Percentiles rank a stretch among this genome's conserved stretches.
Evolutionary conservation across 2,329 filamentous ascomycete species (phyloP).

Genomic region (Pseudogymnoascus verrucosus): DNA sequence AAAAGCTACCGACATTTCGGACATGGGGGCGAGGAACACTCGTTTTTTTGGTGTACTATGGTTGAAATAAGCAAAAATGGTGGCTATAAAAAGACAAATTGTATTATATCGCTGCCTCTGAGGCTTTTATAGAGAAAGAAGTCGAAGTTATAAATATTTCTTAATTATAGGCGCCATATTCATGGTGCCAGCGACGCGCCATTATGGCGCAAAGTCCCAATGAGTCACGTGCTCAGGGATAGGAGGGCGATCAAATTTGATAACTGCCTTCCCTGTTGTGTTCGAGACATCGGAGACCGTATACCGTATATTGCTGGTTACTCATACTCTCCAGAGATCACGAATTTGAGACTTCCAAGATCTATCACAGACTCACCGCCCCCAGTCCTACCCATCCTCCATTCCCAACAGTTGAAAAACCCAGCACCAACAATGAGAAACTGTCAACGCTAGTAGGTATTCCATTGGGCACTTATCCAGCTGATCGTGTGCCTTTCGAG

Average conservation of each 20-base stretch:
- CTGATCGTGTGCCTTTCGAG: conserved; percentile 1
- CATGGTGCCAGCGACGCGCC: not conserved
- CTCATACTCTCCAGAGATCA: not conserved
- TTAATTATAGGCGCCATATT: not conserved
- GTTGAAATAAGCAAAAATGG: not conserved
- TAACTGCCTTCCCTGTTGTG: not conserved
- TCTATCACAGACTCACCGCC: not conserved
- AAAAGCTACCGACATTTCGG: not conserved
- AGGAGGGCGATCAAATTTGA: not conserved
- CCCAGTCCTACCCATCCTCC: not conserved
- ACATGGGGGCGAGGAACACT: not conserved
- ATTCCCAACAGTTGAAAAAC: not conserved
- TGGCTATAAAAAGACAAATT: not conserved
- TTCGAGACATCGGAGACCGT: not conserved
- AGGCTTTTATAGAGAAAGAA: not conserved
- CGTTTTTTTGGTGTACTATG: not conserved
- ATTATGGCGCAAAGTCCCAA: not conserved
- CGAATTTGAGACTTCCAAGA: not conserved
- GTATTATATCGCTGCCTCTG: not conserved
- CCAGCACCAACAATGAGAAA: not conserved
- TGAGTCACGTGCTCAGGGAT: not conserved
- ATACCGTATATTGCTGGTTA: not conserved
- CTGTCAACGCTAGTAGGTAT: not conserved
- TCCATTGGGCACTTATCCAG: not conserved
- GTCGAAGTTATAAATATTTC: not conserved